These are phyloP conservation scores for Sugiyamaella lignohabitans DNA, from an alignment of 805 yeast species.

Conservation along the genomic window DNA sequence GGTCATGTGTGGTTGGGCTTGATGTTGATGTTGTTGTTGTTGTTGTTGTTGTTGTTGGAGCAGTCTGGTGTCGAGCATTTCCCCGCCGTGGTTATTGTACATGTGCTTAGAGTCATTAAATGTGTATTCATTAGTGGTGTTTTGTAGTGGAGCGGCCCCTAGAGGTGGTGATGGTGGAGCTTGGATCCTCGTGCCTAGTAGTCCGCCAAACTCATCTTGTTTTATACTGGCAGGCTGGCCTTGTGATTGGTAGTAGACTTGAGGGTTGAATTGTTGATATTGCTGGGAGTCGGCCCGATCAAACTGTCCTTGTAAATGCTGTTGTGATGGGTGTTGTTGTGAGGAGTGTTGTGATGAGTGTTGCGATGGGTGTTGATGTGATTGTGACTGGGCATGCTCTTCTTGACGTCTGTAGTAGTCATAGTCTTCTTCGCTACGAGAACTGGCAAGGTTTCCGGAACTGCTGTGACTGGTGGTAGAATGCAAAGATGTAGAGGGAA, in stretches of 20 bases:
- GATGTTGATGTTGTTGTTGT: neutral
- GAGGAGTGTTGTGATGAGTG: neutral
- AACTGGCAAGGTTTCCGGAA: neutral
- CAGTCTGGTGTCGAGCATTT: too few species aligned
- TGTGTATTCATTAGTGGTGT: too few species aligned
- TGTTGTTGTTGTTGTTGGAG: neutral
- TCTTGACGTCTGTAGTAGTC: slow-evolving; percentile 2
- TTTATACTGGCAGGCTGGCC: too few species aligned
- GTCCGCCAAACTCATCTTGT: neutral
- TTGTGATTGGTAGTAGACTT: too few species aligned
- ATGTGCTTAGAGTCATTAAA: too few species aligned
- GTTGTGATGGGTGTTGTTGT: slow-evolving; percentile 2
- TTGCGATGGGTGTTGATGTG: neutral
- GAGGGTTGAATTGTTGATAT: neutral
- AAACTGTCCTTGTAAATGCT: neutral
- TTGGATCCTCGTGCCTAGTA: too few species aligned
- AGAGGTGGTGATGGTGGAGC: too few species aligned
- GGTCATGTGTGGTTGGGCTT: too few species aligned
- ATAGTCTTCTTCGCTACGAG: neutral
- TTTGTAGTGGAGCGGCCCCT: too few species aligned
- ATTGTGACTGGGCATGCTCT: neutral
- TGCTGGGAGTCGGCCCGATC: neutral
- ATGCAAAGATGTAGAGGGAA: too few species aligned
- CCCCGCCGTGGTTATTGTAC: too few species aligned
- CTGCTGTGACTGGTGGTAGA: neutral